phyloP scores from a whole-genome alignment of 345 rosid species.

The Luvunga scandens region DNA sequence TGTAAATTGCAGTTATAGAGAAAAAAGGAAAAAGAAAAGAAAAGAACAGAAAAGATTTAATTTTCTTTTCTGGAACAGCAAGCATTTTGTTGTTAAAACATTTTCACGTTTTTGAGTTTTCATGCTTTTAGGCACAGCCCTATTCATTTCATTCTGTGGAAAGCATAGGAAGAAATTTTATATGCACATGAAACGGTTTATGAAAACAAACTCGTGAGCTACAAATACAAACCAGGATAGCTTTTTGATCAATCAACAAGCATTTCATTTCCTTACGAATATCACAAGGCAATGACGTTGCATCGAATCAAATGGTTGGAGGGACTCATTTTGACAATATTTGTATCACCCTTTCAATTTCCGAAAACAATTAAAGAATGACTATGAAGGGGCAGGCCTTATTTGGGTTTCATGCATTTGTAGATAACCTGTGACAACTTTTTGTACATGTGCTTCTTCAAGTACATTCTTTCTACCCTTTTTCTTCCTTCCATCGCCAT shows the following conservation, averaged over 20 bases:
- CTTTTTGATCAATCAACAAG: not conserved
- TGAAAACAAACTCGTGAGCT: not conserved
- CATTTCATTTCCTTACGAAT: not conserved
- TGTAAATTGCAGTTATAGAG: no score
- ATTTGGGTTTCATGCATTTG: constrained; percentile 75
- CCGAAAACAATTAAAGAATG: constrained; percentile 43
- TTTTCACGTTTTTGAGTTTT: no score
- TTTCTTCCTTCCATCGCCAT: constrained; percentile 73
- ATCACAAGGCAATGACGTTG: not conserved
- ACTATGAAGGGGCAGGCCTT: constrained; percentile 9
- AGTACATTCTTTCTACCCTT: constrained; percentile 56
- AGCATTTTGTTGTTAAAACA: no score
- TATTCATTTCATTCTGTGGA: no score
- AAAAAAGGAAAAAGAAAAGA: no score
- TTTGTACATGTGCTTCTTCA: constrained; percentile 90
- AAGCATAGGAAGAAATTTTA: not conserved
- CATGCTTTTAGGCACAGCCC: no score
- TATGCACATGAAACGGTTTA: not conserved
- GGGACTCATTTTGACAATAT: not conserved
- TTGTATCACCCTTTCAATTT: constrained; percentile 11
- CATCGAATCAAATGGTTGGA: not conserved
- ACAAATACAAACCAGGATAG: not conserved
- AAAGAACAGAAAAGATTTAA: no score
- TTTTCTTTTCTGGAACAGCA: no score
- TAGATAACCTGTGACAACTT: constrained; percentile 66